phyloP scores from a whole-genome alignment of 495 filamentous ascomycete species.

The Xylaria sp. region DNA sequence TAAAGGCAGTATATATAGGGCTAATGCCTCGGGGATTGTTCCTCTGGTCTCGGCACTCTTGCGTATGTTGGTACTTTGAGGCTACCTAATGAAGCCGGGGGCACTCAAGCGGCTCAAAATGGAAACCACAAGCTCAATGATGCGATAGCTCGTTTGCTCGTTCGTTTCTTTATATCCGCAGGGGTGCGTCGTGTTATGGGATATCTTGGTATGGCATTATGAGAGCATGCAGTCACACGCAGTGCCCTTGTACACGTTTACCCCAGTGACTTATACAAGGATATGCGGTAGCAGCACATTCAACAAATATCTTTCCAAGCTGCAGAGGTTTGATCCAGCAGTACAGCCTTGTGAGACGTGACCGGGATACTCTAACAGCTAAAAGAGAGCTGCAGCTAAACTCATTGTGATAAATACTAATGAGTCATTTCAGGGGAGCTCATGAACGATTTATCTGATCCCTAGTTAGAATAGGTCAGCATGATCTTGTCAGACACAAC shows the following conservation, averaged over 20 bases:
- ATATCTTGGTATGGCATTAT: background rate
- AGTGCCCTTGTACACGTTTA: background rate
- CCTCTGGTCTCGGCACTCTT: background rate
- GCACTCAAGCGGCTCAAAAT: background rate
- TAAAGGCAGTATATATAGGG: background rate
- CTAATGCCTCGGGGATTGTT: background rate
- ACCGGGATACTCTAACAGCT: background rate
- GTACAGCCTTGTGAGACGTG: background rate
- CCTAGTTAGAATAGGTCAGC: background rate
- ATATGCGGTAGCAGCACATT: background rate
- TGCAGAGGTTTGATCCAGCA: background rate
- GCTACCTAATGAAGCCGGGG: background rate
- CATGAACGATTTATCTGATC: background rate
- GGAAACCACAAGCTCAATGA: background rate
- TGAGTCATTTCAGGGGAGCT: background rate
- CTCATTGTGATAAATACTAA: slow-evolving; percentile 1
- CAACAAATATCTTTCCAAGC: background rate
- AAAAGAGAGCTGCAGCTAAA: background rate
- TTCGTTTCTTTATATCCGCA: slow-evolving; percentile 3
- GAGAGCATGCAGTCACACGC: background rate
- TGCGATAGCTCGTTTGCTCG: background rate
- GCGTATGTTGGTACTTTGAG: background rate
- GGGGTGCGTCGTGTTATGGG: background rate
- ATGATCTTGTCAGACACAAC: background rate
- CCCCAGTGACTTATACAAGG: background rate